phyloP scores from a whole-genome alignment of 2,329 filamentous ascomycete species.

The Penicillium sp. region DNA sequence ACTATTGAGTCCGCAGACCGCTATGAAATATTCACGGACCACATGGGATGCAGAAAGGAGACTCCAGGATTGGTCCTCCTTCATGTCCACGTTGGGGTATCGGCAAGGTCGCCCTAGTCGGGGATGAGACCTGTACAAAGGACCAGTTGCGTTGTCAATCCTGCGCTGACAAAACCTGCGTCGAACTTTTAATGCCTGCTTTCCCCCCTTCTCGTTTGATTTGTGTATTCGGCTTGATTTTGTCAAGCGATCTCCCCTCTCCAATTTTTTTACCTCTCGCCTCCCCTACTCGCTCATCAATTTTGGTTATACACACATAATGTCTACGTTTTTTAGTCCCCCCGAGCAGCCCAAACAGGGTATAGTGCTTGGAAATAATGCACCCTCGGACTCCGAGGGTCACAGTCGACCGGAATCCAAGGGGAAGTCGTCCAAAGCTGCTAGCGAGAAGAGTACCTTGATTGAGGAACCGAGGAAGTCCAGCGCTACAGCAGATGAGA shows the following conservation, averaged over 20 bases:
- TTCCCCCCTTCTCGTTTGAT: background rate
- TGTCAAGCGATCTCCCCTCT: background rate
- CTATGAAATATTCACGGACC: conserved; percentile 1
- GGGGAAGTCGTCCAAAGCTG: conserved; percentile 13
- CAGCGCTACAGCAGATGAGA: conserved; percentile 1
- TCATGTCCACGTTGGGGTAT: conserved; percentile 8
- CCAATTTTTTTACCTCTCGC: background rate
- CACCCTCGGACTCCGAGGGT: conserved; percentile 8
- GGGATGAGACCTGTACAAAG: conserved; percentile 29
- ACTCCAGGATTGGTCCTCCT: conserved; percentile 2
- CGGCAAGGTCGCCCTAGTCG: conserved; percentile 24
- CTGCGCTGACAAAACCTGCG: conserved; percentile 5
- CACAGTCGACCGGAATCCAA: conserved; percentile 1
- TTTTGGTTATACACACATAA: conserved; percentile 4
- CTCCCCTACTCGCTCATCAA: background rate
- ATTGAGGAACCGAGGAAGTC: conserved; percentile 14
- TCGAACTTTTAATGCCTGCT: conserved; percentile 2
- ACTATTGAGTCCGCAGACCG: conserved; percentile 2
- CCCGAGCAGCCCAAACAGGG: conserved; percentile 13
- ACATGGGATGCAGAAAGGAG: conserved; percentile 3
- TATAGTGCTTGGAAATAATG: conserved; percentile 1
- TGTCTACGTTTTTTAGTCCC: conserved; percentile 19
- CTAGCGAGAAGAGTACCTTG: conserved; percentile 29
- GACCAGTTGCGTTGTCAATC: conserved; percentile 20
- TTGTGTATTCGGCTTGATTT: background rate